Base-by-base conservation (phyloP, 116 monocot species). In the Trichopus zeylanicus region DNA sequence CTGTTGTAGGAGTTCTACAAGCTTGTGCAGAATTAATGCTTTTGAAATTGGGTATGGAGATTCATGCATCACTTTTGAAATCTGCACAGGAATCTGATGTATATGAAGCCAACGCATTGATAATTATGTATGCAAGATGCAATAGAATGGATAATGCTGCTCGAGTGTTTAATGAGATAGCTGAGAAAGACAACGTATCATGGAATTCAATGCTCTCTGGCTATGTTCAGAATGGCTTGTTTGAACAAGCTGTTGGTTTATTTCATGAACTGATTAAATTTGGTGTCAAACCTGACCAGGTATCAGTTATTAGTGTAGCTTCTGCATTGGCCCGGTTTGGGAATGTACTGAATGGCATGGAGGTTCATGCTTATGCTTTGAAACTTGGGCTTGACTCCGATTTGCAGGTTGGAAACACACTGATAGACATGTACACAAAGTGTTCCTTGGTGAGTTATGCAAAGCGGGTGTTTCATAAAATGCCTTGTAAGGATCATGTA, bases 161-260 rank as follows among this genome's bases (percentile, higher is more conserved):
- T 25, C 56, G 23, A 23, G 67, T 84, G 53, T 95, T 89, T 55
- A 1, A 23, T 46, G 69, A 71, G 56, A 84, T 87, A 69, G 47
- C 1, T 48, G 68, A 75, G 19, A 89, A 72, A 67, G 90, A 95
- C 33, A 77, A 76, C 33, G 66, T 95, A 31, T 72, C 87, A 7
- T 95, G 95, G 95, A 95, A 95, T 59, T 90, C 95, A 12, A 35
- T 95, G 66, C 83, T 95, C 25, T 86, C 90, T 26, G 76, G 72
- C 35, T 89, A 70, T 66, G 70, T 89, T 63, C 86, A 86, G 26
- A 90, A 90, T 61, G 63, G 56, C 46, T 57, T 73, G 3, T 72
- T 79, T 63, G 34, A 48, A 3, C 70, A 89, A 48, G 71, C 76
- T 51, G 42, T 87, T 42, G 42, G 35, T 3, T 67, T 79, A 57